phyloP scores from a whole-genome alignment of 2,329 filamentous ascomycete species.

The Cercospora sesami region DNA sequence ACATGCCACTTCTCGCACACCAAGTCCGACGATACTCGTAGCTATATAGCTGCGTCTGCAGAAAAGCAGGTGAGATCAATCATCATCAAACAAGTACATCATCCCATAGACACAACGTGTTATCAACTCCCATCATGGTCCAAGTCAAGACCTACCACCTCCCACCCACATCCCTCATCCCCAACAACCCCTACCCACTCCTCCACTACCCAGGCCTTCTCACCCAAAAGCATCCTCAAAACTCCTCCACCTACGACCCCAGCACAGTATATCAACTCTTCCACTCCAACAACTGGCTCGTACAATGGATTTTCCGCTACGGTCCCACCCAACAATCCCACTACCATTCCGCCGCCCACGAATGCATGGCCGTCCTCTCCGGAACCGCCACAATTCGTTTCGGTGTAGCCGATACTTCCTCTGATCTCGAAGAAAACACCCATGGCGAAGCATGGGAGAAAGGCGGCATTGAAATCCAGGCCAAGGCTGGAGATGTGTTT shows the following conservation, averaged over 20 bases:
- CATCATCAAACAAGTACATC: neutral
- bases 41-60: neutral
- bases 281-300: constrained; percentile 53
- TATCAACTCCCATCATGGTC: constrained; percentile 16
- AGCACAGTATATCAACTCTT: constrained; percentile 49
- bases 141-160: constrained; percentile 43
- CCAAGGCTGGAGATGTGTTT: constrained; percentile 58
- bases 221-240: constrained; percentile 18
- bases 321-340: constrained; percentile 56
- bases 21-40: constrained; percentile 3
- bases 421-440: constrained; percentile 45
- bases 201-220: constrained; percentile 55
- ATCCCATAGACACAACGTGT: neutral
- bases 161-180: constrained; percentile 49
- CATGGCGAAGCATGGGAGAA: constrained; percentile 45
- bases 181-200: constrained; percentile 55
- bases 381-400: constrained; percentile 57
- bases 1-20: neutral
- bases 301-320: constrained; percentile 60
- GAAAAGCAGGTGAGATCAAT: neutral
- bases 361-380: constrained; percentile 59
- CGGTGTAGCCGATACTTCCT: constrained; percentile 53
- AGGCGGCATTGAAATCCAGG: constrained; percentile 53
- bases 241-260: constrained; percentile 20
- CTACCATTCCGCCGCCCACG: constrained; percentile 59